These are phyloP conservation scores for Quercus rubra DNA, from an alignment of 306 rosid genomes.

Conservation along the genomic window DNA sequence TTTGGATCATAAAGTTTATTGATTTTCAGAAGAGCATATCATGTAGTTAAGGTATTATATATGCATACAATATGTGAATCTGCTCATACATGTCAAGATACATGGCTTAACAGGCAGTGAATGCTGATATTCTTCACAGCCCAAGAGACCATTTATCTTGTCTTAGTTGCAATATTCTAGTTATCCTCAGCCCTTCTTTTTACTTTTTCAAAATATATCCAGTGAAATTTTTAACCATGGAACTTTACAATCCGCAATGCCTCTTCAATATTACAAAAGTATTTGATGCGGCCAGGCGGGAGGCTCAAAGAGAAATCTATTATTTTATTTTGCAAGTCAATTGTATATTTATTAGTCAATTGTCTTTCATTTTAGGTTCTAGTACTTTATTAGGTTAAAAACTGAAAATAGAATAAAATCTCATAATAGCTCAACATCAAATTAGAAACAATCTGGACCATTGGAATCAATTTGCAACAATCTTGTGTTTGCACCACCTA, in stretches of 20 bases:
- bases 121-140: background rate
- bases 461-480: too few relatives aligned
- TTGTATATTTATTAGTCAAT: too few relatives aligned
- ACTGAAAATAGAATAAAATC: too few relatives aligned
- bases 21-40: background rate
- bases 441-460: background rate
- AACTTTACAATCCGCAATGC: background rate
- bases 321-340: too few relatives aligned
- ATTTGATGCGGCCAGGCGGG: too few relatives aligned
- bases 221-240: background rate
- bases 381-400: too few relatives aligned
- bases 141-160: background rate
- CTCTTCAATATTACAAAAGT: too few relatives aligned
- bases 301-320: too few relatives aligned
- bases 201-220: background rate
- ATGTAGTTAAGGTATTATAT: background rate
- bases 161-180: background rate
- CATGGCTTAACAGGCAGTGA: background rate
- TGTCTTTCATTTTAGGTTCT: too few relatives aligned
- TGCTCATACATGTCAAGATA: background rate
- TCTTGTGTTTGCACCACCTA: too few relatives aligned
- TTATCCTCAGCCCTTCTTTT: background rate
- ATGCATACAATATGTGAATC: background rate
- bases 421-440: too few relatives aligned
- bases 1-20: background rate